Conservation (phyloP, 305 asterid genomes). For the Striga hermonthica region DNA sequence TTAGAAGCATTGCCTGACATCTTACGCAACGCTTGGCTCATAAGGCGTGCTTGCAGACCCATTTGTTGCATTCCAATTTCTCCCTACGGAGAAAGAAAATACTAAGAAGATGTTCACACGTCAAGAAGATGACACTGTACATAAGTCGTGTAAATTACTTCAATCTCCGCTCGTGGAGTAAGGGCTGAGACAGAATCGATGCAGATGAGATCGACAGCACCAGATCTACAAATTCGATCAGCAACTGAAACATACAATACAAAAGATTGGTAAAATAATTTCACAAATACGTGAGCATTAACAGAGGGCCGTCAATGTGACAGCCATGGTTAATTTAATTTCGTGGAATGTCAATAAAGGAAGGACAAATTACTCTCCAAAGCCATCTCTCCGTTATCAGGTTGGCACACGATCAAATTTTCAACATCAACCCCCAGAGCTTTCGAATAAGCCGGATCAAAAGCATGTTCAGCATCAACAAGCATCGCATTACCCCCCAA, state of each 20-base stretch:
- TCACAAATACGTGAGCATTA: slow-evolving; percentile 5
- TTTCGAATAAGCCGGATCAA: slow-evolving; percentile 98
- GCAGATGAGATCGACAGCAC: slow-evolving; percentile 98
- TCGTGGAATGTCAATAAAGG: slow-evolving; percentile 32
- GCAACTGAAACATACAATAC: slow-evolving; percentile 64
- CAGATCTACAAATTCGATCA: slow-evolving; percentile 97
- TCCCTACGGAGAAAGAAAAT: slow-evolving; percentile 53
- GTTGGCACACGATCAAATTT: slow-evolving; percentile 97
- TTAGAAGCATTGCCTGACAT: slow-evolving; percentile 99
- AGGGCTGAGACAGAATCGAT: slow-evolving; percentile 99
- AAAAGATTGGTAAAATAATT: slow-evolving; percentile 22
- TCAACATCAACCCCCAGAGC: slow-evolving; percentile 95
- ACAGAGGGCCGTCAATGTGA: slow-evolving; percentile 5
- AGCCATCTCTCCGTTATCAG: slow-evolving; percentile 99
- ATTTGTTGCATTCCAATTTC: slow-evolving; percentile 99
- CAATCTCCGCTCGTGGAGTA: slow-evolving; percentile 99
- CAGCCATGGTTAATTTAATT: background rate
- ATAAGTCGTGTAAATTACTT: slow-evolving; percentile 49
- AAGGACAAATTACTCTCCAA: slow-evolving; percentile 70
- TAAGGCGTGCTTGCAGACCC: slow-evolving; percentile 98
- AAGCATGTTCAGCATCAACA: slow-evolving; percentile 99
- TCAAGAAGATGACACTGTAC: slow-evolving; percentile 14
- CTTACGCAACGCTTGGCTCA: slow-evolving; percentile 99
- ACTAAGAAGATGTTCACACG: slow-evolving; percentile 9
- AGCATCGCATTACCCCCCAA: slow-evolving; percentile 99